phyloP scores from a whole-genome alignment of 495 filamentous ascomycete genomes.

The Neurospora tetrasperma region DNA sequence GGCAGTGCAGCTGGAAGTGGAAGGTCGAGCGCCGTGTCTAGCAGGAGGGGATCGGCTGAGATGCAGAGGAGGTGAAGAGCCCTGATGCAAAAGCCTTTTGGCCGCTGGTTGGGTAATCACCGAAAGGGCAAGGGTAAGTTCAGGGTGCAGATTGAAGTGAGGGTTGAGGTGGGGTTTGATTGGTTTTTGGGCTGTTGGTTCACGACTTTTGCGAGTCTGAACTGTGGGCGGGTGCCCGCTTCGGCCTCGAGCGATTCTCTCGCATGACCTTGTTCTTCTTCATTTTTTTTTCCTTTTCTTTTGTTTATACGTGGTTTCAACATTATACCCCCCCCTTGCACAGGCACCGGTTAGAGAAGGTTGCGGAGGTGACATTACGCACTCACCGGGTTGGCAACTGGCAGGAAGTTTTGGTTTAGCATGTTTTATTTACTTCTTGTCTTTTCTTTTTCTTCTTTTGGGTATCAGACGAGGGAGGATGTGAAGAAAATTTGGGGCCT shows the following conservation, averaged over 20 bases:
- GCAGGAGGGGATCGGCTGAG: neutral
- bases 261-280: neutral
- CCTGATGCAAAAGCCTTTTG: neutral
- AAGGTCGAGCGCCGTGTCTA: neutral
- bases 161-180: neutral
- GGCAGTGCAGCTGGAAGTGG: neutral
- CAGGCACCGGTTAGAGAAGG: neutral
- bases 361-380: neutral
- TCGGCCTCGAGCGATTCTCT: neutral
- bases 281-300: neutral
- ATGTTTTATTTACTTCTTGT: neutral
- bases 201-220: neutral
- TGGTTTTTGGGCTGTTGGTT: neutral
- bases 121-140: neutral
- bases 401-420: neutral
- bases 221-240: neutral
- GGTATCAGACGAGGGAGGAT: neutral
- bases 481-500: neutral
- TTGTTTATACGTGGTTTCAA: neutral
- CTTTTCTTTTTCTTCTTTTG: no score
- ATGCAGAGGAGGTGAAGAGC: slow-evolving; percentile 13
- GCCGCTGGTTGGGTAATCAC: neutral
- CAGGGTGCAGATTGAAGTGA: neutral
- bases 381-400: neutral
- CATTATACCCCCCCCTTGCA: neutral